These are phyloP conservation scores for Colletotrichum cereale DNA, from an alignment of 2,329 filamentous ascomycete species.

Conservation along the genomic window DNA sequence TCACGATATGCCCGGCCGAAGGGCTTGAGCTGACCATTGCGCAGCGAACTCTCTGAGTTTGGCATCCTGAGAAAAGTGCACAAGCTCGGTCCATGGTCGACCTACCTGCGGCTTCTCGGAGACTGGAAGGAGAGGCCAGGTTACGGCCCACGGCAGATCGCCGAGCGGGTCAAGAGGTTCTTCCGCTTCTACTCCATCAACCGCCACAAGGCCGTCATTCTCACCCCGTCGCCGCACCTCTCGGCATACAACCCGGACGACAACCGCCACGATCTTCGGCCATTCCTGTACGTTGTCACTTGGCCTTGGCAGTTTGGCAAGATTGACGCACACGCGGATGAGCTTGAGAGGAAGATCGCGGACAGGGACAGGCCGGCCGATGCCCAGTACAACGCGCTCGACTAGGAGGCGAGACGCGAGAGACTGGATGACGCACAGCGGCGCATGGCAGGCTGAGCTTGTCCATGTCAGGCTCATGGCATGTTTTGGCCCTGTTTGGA, in stretches of 20 bases:
- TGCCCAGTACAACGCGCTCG: neutral
- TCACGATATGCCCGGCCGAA: too few species aligned
- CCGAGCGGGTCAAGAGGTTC: conserved; percentile 58
- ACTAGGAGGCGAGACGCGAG: conserved; percentile 8
- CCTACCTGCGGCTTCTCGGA: conserved; percentile 53
- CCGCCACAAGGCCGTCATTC: conserved; percentile 72
- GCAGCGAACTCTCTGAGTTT: conserved; percentile 53
- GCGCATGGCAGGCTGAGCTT: neutral
- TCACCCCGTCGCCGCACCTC: conserved; percentile 68
- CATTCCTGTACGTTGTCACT: conserved; percentile 50
- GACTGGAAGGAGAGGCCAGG: conserved; percentile 52
- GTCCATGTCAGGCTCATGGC: neutral
- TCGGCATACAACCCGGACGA: conserved; percentile 55
- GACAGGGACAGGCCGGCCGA: conserved; percentile 26
- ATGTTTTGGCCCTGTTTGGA: too few species aligned
- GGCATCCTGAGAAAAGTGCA: conserved; percentile 56
- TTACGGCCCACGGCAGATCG: conserved; percentile 52
- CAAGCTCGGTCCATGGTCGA: conserved; percentile 56
- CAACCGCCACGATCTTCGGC: conserved; percentile 55
- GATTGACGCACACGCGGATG: conserved; percentile 53
- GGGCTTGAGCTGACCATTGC: neutral
- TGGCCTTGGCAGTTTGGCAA: conserved; percentile 58
- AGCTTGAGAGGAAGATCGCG: conserved; percentile 47
- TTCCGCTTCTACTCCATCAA: conserved; percentile 70
- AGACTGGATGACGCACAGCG: conserved; percentile 2